Percentiles rank a stretch among this genome's conserved stretches.
These are phyloP conservation scores for Monosporozyma aquatica DNA, from an alignment of 805 yeast genomes.

Conservation along the genomic window DNA sequence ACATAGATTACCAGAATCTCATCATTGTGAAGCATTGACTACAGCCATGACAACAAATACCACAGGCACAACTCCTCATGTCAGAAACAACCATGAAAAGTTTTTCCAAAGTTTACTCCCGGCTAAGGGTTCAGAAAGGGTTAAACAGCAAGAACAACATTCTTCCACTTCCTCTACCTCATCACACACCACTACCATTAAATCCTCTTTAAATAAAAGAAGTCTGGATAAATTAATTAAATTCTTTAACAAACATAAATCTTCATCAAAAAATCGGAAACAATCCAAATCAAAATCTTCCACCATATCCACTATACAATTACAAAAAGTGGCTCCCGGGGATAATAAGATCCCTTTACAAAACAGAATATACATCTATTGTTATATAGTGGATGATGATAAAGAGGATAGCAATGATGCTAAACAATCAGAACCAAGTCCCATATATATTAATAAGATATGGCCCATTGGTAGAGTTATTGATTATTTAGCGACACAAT, in stretches of 20 bases:
- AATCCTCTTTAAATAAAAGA: slow-evolving; percentile 12
- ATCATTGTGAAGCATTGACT: too few relatives aligned
- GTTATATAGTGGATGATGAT: slow-evolving; percentile 12
- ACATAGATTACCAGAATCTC: slow-evolving; percentile 23
- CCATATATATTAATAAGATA: slow-evolving; percentile 21
- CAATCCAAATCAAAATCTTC: not conserved
- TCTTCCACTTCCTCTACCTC: not conserved
- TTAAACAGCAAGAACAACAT: slow-evolving; percentile 3
- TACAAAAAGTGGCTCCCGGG: slow-evolving; percentile 21
- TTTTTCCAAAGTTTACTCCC: slow-evolving; percentile 26
- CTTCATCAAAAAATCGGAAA: too few relatives aligned
- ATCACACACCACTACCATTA: slow-evolving; percentile 4
- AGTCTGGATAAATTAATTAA: slow-evolving; percentile 21
- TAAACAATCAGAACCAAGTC: slow-evolving; percentile 9
- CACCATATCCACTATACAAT: slow-evolving; percentile 11
- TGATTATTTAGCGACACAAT: slow-evolving; percentile 23
- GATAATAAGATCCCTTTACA: slow-evolving; percentile 20
- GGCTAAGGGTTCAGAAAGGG: slow-evolving; percentile 21
- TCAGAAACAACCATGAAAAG: too few relatives aligned
- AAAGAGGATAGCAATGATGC: slow-evolving; percentile 1
- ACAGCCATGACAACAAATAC: too few relatives aligned
- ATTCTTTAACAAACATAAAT: slow-evolving; percentile 18
- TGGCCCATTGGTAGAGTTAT: slow-evolving; percentile 30
- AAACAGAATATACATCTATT: slow-evolving; percentile 22
- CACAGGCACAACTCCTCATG: too few relatives aligned